Conservation (phyloP, 164 flowering plant species). For the Paratinospora sagittata region DNA sequence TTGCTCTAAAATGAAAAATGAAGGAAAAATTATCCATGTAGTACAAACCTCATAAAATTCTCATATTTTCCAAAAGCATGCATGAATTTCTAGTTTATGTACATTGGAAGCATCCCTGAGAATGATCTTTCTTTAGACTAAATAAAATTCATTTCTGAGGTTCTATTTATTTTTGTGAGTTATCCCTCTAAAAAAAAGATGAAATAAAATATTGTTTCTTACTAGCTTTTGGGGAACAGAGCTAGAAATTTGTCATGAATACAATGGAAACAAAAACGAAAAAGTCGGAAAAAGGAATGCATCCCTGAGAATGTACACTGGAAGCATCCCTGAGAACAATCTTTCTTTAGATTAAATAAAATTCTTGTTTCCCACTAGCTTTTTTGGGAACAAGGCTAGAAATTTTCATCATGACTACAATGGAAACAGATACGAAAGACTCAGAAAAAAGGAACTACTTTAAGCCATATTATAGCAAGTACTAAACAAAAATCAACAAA, state of each 20-base stretch:
- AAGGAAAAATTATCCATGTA: too few species aligned
- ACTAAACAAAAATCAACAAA: background rate
- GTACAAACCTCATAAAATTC: background rate
- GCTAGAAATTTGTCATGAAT: too few species aligned
- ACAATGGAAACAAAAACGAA: too few species aligned
- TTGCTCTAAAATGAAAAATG: background rate
- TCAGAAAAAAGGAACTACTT: background rate
- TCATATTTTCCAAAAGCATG: background rate
- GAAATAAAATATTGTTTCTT: background rate
- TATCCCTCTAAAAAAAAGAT: background rate
- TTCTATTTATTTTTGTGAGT: too few species aligned
- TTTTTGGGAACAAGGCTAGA: background rate
- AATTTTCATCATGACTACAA: background rate
- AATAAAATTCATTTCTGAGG: too few species aligned
- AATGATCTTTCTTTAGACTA: background rate
- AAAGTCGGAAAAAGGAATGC: too few species aligned
- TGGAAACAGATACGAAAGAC: background rate
- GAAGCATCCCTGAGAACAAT: background rate
- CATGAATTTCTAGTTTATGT: background rate
- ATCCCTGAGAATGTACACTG: background rate
- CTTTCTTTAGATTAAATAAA: background rate
- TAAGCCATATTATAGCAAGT: background rate
- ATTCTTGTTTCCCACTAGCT: background rate
- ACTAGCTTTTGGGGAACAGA: background rate
- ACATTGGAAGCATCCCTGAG: background rate